A percentile compares a stretch with the other conserved stretches of the same genome.
Evolutionary conservation across 148 eudicot species (phyloP).

Genomic region (Silene conica): DNA sequence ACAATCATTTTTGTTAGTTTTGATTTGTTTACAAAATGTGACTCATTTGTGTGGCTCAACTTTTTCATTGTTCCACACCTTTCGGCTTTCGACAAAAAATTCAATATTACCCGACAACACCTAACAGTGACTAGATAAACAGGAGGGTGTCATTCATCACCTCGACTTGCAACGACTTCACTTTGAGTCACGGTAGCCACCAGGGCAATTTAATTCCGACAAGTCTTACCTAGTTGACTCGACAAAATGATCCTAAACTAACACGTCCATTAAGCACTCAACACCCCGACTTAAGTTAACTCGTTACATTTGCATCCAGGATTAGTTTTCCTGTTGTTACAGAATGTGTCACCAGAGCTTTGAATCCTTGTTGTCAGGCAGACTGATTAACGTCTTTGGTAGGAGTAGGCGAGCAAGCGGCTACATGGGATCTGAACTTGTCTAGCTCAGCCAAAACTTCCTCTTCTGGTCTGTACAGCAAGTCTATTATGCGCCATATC

Average conservation of each 20-base stretch:
- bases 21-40: no score
- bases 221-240: no score
- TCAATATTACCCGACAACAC: neutral
- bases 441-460: slow-evolving; percentile 83
- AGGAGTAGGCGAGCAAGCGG: slow-evolving; percentile 37
- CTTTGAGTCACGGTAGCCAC: no score
- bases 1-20: no score
- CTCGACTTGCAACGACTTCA: no score
- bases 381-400: neutral
- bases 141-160: no score
- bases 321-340: neutral
- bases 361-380: neutral
- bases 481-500: slow-evolving; percentile 93
- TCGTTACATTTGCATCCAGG: slow-evolving; percentile 2
- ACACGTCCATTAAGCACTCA: neutral
- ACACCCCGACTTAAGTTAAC: neutral
- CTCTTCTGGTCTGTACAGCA: slow-evolving; percentile 79
- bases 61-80: no score
- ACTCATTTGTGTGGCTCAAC: no score
- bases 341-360: neutral
- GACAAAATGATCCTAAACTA: neutral
- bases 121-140: no score
- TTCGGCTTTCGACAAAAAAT: neutral
- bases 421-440: slow-evolving; percentile 60
- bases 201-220: no score